Conservation (phyloP, 2,329 filamentous ascomycete genomes). For the Didymella pinodella region DNA sequence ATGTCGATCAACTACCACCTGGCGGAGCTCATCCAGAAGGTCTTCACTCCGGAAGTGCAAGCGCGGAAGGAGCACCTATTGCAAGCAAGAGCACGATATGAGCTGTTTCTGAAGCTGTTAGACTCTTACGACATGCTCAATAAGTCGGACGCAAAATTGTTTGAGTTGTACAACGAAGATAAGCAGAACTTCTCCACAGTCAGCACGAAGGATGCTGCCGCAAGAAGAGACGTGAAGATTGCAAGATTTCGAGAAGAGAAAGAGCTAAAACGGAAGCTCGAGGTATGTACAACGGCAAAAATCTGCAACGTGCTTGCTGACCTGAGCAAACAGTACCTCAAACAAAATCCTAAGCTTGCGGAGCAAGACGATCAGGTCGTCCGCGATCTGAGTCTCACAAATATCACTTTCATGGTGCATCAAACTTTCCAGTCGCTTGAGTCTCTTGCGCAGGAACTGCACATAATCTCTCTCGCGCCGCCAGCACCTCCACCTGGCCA, state of each 20-base stretch:
- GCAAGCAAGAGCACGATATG: slow-evolving; percentile 73
- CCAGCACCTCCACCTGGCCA: slow-evolving; percentile 56
- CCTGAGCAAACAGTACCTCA: slow-evolving; percentile 59
- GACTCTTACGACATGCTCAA: slow-evolving; percentile 81
- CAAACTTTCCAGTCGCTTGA: slow-evolving; percentile 88
- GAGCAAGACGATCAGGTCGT: slow-evolving; percentile 86
- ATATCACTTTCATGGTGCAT: slow-evolving; percentile 76
- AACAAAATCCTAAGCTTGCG: slow-evolving; percentile 65
- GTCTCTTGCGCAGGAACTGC: slow-evolving; percentile 80
- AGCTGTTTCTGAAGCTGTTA: slow-evolving; percentile 76
- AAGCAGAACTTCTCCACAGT: slow-evolving; percentile 77
- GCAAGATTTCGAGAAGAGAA: slow-evolving; percentile 85
- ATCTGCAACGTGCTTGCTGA: slow-evolving; percentile 9
- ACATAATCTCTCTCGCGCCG: slow-evolving; percentile 80
- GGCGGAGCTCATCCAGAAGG: slow-evolving; percentile 78
- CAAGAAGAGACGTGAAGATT: slow-evolving; percentile 84
- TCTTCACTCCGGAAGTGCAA: slow-evolving; percentile 62
- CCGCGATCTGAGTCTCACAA: slow-evolving; percentile 78
- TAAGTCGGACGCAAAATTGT: slow-evolving; percentile 69
- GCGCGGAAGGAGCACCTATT: slow-evolving; percentile 68
- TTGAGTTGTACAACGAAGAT: slow-evolving; percentile 76
- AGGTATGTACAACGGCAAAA: slow-evolving; percentile 56
- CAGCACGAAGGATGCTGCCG: slow-evolving; percentile 69
- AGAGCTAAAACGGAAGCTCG: slow-evolving; percentile 81
- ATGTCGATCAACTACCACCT: slow-evolving; percentile 79